Base-by-base conservation (phyloP, 306 rosid species). In the Leucaena leucocephala region DNA sequence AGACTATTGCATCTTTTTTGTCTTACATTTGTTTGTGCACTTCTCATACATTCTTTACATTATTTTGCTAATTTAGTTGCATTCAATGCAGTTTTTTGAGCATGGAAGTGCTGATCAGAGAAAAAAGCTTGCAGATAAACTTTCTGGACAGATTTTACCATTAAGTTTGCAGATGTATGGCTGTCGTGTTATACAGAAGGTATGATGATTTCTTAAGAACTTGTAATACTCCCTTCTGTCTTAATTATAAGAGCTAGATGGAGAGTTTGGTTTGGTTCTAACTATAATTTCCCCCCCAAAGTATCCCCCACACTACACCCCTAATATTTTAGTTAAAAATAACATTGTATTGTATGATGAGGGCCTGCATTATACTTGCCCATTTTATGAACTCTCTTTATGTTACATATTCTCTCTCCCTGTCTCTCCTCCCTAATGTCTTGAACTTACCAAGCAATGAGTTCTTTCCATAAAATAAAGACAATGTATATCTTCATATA, bases 131-230 rank as follows among this genome's bases (percentile, higher is more conserved):
- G 96, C 93, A 65, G 78, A 85, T 63, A 77, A 86, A 78, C 93
- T 91, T 48, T 48, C 82, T 70, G 90, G 91, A 50, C 82, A 81
- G 76, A 85, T 91, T 71, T 71, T 89, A 57, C 78, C 90, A 58
- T 84, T 91, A 84, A 89, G 93, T 82, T 75, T 91, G 83, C 96
- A 91, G 88, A 89, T 88, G 90, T 87, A 89, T 83, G 93, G 96
- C 80, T 91, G 96, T 75, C 93, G 96, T 74, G 96, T 91, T 46
- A 91, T 91, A 75, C 96, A 91, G 83, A 91, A 91, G 96, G 93
- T 89, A 83, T 71, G 79, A 10, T 71, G 19, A 74, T 52, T 46
- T n/a, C 72, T 48, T 14, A 36, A 52, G 78, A 45, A 17, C 44
- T 76, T 16, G 61, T 43, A 75, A 61, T 27, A 15, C n/a, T 27